Conservation (phyloP, 2,329 filamentous ascomycete species). For the Tolypocladium sp. region DNA sequence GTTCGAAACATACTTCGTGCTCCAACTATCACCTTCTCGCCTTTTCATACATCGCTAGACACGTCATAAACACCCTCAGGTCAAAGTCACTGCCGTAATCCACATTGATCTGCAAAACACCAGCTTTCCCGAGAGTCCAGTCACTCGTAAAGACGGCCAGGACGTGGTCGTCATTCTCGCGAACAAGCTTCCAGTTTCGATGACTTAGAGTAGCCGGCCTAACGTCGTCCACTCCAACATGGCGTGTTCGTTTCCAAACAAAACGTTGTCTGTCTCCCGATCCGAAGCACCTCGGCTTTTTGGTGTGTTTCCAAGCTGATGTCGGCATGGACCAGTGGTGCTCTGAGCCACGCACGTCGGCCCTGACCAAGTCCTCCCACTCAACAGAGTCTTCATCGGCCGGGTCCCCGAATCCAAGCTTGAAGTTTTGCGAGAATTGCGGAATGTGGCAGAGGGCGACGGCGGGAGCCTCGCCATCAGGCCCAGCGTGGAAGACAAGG, state of each 20-base stretch:
- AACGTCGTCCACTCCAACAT: slow-evolving; percentile 5
- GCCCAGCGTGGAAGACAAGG: neutral
- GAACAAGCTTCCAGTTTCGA: slow-evolving; percentile 7
- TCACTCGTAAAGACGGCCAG: slow-evolving; percentile 6
- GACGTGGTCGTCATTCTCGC: neutral
- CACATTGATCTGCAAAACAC: slow-evolving; percentile 7
- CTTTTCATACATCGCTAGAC: slow-evolving; percentile 1
- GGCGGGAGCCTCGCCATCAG: neutral
- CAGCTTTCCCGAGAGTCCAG: neutral
- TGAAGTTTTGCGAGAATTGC: neutral
- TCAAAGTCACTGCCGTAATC: slow-evolving; percentile 4
- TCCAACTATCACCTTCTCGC: neutral
- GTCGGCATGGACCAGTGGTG: slow-evolving; percentile 3
- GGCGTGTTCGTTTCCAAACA: slow-evolving; percentile 6
- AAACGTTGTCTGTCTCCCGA: neutral
- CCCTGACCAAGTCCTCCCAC: slow-evolving; percentile 1
- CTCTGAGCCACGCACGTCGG: neutral
- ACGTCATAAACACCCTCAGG: slow-evolving; percentile 2
- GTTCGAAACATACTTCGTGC: no score
- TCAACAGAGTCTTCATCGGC: neutral
- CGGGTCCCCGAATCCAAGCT: neutral
- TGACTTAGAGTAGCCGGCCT: slow-evolving; percentile 1
- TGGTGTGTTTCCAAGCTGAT: neutral
- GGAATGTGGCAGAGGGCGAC: neutral
- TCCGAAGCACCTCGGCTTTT: neutral